Conservation (phyloP, 805 yeast species). For the Lachancea quebecensis region DNA sequence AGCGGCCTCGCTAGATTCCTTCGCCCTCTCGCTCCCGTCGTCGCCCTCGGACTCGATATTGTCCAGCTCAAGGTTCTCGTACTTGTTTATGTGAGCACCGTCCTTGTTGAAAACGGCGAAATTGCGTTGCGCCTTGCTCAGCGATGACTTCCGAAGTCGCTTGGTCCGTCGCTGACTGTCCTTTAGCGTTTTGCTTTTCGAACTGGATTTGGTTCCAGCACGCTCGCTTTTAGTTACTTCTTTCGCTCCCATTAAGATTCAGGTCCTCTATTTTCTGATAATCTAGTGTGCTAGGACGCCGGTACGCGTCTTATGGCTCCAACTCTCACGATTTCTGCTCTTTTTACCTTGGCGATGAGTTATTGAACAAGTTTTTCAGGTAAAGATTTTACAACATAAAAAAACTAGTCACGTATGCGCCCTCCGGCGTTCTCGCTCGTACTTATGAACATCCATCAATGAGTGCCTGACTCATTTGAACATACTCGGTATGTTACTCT, state of each 20-base stretch:
- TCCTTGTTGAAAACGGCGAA: constrained; percentile 25
- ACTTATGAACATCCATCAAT: too few relatives aligned
- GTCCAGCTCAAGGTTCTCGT: constrained; percentile 21
- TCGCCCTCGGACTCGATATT: constrained; percentile 16
- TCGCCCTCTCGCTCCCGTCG: constrained; percentile 23
- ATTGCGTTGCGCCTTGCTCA: constrained; percentile 24
- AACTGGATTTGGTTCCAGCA: background rate
- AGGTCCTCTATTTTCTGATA: constrained; percentile 1
- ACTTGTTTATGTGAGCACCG: constrained; percentile 23
- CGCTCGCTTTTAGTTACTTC: background rate
- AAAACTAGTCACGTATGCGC: too few relatives aligned
- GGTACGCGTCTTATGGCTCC: background rate
- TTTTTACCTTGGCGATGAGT: background rate
- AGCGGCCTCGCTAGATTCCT: constrained; percentile 6
- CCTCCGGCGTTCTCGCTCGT: too few relatives aligned
- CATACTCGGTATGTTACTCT: constrained; percentile 32
- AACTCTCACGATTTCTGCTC: background rate
- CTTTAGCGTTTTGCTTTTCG: background rate
- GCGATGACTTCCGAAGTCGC: constrained; percentile 30
- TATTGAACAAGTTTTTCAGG: background rate
- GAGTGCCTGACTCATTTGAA: background rate
- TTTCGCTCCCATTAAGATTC: background rate
- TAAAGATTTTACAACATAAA: too few relatives aligned
- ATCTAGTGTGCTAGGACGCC: background rate
- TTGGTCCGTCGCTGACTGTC: constrained; percentile 11